Conservation (phyloP, 306 rosid species). For the Malus orientalis region DNA sequence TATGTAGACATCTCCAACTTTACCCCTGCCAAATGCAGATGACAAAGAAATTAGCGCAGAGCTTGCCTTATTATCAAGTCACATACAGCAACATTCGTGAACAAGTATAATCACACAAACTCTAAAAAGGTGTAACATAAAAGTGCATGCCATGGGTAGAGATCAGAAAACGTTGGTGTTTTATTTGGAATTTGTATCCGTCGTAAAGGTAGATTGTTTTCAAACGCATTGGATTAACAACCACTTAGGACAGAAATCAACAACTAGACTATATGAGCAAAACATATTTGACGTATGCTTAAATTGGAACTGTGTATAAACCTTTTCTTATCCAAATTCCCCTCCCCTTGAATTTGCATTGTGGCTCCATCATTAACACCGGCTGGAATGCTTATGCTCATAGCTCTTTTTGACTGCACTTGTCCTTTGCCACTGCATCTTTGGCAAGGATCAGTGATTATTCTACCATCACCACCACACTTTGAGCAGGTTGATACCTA, state of each 20-base stretch:
- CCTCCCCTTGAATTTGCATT: conserved; percentile 67
- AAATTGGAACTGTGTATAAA: conserved; percentile 10
- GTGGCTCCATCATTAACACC: conserved; percentile 80
- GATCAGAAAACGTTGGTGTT: too few species aligned
- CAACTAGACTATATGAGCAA: background rate
- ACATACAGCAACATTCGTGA: background rate
- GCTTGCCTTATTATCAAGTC: background rate
- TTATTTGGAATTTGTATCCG: background rate
- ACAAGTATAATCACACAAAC: background rate
- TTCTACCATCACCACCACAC: conserved; percentile 76
- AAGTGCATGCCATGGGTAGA: background rate
- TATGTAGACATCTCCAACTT: conserved; percentile 69
- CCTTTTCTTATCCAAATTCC: conserved; percentile 70
- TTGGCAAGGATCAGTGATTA: conserved; percentile 58
- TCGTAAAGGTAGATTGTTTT: background rate
- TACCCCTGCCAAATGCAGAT: conserved; percentile 36
- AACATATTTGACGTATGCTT: background rate
- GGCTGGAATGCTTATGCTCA: conserved; percentile 60
- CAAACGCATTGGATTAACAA: background rate
- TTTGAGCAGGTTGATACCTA: conserved; percentile 85
- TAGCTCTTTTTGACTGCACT: conserved; percentile 42
- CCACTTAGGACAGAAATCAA: background rate
- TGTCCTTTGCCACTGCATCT: conserved; percentile 66
- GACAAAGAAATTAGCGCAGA: background rate
- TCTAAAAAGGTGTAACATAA: background rate